phyloP scores from a whole-genome alignment of 176 grass and related monocot species.

The Aegilops sharonensis region DNA sequence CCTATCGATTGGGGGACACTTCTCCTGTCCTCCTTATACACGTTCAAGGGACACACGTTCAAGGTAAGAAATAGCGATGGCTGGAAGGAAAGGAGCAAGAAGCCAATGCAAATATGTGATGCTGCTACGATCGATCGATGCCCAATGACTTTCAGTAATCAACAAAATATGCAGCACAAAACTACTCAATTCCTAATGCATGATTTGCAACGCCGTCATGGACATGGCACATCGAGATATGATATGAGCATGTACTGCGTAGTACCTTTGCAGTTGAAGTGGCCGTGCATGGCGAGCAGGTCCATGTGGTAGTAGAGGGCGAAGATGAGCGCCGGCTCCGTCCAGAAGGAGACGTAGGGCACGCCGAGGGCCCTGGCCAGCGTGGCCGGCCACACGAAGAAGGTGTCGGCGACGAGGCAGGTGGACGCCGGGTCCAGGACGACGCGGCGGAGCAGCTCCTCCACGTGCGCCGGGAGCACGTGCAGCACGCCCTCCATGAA shows the following conservation, averaged over 20 bases:
- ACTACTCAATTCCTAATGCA: too few species aligned
- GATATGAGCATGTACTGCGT: too few species aligned
- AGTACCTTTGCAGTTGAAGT: slow-evolving; percentile 54
- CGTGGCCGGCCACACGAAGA: slow-evolving; percentile 66
- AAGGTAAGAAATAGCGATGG: neutral
- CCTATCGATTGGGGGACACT: neutral
- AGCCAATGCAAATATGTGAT: neutral
- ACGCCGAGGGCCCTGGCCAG: slow-evolving; percentile 45
- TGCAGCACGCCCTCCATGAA: slow-evolving; percentile 52
- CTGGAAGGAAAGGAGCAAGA: neutral
- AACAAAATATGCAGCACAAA: neutral
- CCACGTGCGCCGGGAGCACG: slow-evolving; percentile 57
- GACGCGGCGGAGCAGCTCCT: slow-evolving; percentile 62
- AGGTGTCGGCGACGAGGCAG: slow-evolving; percentile 60
- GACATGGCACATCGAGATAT: too few species aligned
- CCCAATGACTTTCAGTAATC: too few species aligned
- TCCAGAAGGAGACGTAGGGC: slow-evolving; percentile 72
- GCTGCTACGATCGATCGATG: neutral
- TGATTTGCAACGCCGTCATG: neutral
- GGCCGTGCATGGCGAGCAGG: slow-evolving; percentile 49
- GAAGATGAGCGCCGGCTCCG: slow-evolving; percentile 66
- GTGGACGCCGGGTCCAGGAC: slow-evolving; percentile 40
- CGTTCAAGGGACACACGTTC: neutral
- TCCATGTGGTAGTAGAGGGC: slow-evolving; percentile 57
- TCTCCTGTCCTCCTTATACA: neutral